Base-by-base conservation (phyloP, 2,329 filamentous ascomycete species). In the Xylaria hypoxylon region DNA sequence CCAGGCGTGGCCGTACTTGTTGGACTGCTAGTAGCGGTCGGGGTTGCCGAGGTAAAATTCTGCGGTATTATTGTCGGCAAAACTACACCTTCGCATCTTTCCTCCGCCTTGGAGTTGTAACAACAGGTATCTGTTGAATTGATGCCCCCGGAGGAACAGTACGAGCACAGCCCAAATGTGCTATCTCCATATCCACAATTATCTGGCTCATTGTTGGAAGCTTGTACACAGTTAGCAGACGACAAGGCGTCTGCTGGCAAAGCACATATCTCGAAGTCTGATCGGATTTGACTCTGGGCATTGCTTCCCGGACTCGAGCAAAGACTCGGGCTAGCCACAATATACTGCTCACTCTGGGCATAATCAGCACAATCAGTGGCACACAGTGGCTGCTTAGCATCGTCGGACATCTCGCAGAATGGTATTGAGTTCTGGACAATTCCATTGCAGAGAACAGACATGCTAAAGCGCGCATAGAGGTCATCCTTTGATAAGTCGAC, bases 61-160 rank as follows among this genome's bases (percentile, higher is more conserved):
- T 94, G 87, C 11, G 91, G 86, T 15, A 89, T 88, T 53, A 94
- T 90, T 0, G 88, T 88, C 0, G 96, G 96, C 6, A 99, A 83
- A 28, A 86, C 83, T n/a, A 99, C 92, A 57, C 87, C 87, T 56
- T 87, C 81, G 78, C 96, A 99, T 69, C 89, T 87, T 28, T 82
- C 81, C 65, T 92, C 87, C n/a, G 91, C 90, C 68, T 93, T 85
- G 5, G 94, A 89, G 73, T 89, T 93, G 75, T 94, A 90, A 79
- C 96, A 99, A 83, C 96, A 99, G 3, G 94, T 96, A 78, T 98
- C 95, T 57, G 95, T 98, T 10, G 93, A 91, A 79, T 98, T 98
- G 69, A 90, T 88, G 31, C 94, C 94, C 73, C 92, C 95, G 6
- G 89, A 85, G 47, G 87, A 86, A 79, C 96, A 99, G 79, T 96